Conservation (phyloP, 768 basidiomycete genomes). For the Rossbeevera mucosa region DNA sequence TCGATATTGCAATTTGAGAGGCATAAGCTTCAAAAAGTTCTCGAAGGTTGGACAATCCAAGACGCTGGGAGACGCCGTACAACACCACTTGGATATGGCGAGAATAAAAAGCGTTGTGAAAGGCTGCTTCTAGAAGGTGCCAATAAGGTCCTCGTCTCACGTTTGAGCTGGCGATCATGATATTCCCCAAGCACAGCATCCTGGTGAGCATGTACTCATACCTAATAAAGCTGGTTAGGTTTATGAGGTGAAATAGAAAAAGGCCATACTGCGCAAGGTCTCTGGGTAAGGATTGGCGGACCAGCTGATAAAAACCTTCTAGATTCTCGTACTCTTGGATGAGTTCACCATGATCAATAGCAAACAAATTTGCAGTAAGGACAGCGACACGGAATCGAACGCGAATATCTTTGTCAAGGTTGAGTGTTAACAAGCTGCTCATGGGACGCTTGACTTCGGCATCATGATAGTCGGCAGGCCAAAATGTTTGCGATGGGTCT, state of each 20-base stretch:
- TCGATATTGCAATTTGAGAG: slow-evolving; percentile 66
- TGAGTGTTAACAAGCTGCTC: slow-evolving; percentile 47
- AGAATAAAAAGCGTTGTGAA: slow-evolving; percentile 28
- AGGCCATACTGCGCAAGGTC: slow-evolving; percentile 47
- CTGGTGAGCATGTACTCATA: slow-evolving; percentile 75
- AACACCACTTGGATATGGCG: slow-evolving; percentile 48
- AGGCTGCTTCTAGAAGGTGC: slow-evolving; percentile 74
- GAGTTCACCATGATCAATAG: slow-evolving; percentile 34
- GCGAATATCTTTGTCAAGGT: slow-evolving; percentile 72
- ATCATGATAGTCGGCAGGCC: slow-evolving; percentile 36
- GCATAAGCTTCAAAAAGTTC: slow-evolving; percentile 76
- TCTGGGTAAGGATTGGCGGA: slow-evolving; percentile 42
- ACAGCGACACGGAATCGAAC: slow-evolving; percentile 75
- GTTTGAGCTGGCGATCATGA: slow-evolving; percentile 72
- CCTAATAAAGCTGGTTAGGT: slow-evolving; percentile 35
- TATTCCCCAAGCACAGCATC: slow-evolving; percentile 65
- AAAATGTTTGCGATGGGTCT: slow-evolving; percentile 52
- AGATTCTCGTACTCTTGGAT: slow-evolving; percentile 22
- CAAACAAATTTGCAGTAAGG: slow-evolving; percentile 55
- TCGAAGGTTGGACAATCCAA: slow-evolving; percentile 60
- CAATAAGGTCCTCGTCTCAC: slow-evolving; percentile 81
- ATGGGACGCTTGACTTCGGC: slow-evolving; percentile 36
- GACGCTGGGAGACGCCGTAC: slow-evolving; percentile 52
- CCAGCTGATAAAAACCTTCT: slow-evolving; percentile 39
- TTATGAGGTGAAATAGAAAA: slow-evolving; percentile 7